Percentiles rank a stretch among this genome's conserved stretches.
phyloP scores from a whole-genome alignment of 225 moss, liverwort and hornwort species.

The Sphagnum tenellum region DNA sequence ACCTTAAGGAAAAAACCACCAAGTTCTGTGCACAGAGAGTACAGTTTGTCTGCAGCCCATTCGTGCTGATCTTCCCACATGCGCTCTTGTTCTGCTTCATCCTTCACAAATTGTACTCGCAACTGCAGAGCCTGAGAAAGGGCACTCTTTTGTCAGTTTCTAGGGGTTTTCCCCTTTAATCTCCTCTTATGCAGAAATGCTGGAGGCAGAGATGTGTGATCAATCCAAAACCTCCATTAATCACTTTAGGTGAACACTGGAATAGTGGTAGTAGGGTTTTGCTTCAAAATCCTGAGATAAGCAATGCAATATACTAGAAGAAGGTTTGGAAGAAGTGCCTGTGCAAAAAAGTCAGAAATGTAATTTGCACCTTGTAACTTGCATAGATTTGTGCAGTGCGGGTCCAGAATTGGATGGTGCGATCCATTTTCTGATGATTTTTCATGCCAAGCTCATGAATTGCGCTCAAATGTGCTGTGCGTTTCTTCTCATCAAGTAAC shows the following conservation, averaged over 20 bases:
- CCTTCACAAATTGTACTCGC: slow-evolving; percentile 74
- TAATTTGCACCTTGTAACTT: slow-evolving; percentile 60
- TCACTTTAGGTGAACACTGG: too few species aligned
- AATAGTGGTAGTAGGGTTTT: background rate
- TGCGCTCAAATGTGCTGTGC: slow-evolving; percentile 33
- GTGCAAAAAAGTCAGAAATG: background rate
- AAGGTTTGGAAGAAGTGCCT: too few species aligned
- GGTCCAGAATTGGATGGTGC: slow-evolving; percentile 76
- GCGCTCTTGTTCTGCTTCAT: slow-evolving; percentile 63
- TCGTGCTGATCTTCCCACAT: slow-evolving; percentile 93
- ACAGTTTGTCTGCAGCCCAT: slow-evolving; percentile 62
- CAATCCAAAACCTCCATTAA: too few species aligned
- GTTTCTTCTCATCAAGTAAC: slow-evolving; percentile 11
- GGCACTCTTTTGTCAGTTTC: background rate
- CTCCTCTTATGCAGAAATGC: too few species aligned
- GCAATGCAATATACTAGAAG: background rate
- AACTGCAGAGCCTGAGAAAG: slow-evolving; percentile 58
- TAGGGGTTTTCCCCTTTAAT: too few species aligned
- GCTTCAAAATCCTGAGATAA: background rate
- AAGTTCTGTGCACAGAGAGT: slow-evolving; percentile 73
- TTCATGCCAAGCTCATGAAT: slow-evolving; percentile 34
- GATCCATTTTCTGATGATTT: slow-evolving; percentile 61
- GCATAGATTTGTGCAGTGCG: slow-evolving; percentile 69
- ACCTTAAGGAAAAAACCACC: slow-evolving; percentile 93
- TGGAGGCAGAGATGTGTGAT: too few species aligned